Evolutionary conservation across 208 protist genomes (phyloP), one percentile per base, ranked within the genome.

Genomic region (Angomonas deanei): DNA sequence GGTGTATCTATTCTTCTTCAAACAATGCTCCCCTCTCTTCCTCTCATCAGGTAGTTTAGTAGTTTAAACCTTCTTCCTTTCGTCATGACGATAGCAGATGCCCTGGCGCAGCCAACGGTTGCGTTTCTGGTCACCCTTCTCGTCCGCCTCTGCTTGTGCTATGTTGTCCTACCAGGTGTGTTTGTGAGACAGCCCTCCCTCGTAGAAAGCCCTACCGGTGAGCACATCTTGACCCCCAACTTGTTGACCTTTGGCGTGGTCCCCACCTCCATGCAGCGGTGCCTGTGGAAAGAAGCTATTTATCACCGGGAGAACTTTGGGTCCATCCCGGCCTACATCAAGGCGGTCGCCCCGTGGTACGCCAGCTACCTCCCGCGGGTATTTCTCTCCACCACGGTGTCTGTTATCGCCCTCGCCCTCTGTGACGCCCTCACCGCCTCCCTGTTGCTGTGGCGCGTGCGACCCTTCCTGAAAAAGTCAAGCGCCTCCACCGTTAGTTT

Each of bases 211-310:
- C 13, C 27, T 13, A 3, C 6, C 8, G 26, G 50, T 13, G 23
- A 26, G 50, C 6, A 5, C 4, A 6, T 56, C 13, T 28, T 56
- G 28, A 15, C 24, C 23, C 50, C 50, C 8, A 26, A 33, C 8
- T 33, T 32, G 19, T 15, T 32, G 21, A 8, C 23, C 28, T 86
- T 86, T 59, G 64, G 62, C 26, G 46, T 81, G 15, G 61, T 67
- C 59, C 74, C 65, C 15, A 66, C 80, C 6, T 67, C 73, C 28
- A 71, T 69, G 6, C 80, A 65, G 23, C 72, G 80, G 15, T 70
- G 79, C 32, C 77, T 67, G 61, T 93, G 86, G 84, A 78, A 79
- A 13, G 82, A 90, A 48, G 57, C 74, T 23, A 65, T 88, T 13
- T 88, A 78, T 58, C 88, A 75, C 77, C 77, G 76, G 36, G 66